phyloP scores from a whole-genome alignment of 495 filamentous ascomycete genomes.

The Penicillium parvum region DNA sequence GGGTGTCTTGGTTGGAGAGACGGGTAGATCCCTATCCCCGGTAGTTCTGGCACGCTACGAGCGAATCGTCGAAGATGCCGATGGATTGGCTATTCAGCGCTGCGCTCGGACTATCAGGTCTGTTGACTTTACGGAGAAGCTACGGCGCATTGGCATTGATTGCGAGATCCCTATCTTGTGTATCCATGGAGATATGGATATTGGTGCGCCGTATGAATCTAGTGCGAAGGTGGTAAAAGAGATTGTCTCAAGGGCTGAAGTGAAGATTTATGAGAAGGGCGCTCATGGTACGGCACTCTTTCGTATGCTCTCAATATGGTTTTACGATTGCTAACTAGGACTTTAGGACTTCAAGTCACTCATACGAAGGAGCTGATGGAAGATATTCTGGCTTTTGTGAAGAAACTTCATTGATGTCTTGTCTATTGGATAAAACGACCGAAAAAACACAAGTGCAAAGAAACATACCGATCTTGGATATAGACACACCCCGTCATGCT shows the following conservation, averaged over 20 bases:
- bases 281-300: not conserved
- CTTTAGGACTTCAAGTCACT: not conserved
- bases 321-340: not conserved
- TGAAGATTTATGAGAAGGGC: not conserved
- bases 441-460: too few species aligned
- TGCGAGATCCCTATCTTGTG: not conserved
- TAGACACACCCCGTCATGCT: too few species aligned
- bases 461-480: too few species aligned
- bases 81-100: slow-evolving; percentile 8
- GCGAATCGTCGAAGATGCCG: slow-evolving; percentile 6
- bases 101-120: slow-evolving; percentile 5
- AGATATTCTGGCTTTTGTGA: not conserved
- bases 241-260: not conserved
- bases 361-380: not conserved
- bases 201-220: not conserved
- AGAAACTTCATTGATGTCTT: too few species aligned
- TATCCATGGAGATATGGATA: not conserved
- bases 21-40: not conserved
- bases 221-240: not conserved
- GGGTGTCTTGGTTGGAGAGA: not conserved
- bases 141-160: not conserved
- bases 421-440: too few species aligned
- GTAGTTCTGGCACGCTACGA: slow-evolving; percentile 4
- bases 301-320: not conserved
- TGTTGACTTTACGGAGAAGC: slow-evolving; percentile 5